Evolutionary conservation across 139 green algal genomes (phyloP).

Genomic region (Trebouxia sp.): DNA sequence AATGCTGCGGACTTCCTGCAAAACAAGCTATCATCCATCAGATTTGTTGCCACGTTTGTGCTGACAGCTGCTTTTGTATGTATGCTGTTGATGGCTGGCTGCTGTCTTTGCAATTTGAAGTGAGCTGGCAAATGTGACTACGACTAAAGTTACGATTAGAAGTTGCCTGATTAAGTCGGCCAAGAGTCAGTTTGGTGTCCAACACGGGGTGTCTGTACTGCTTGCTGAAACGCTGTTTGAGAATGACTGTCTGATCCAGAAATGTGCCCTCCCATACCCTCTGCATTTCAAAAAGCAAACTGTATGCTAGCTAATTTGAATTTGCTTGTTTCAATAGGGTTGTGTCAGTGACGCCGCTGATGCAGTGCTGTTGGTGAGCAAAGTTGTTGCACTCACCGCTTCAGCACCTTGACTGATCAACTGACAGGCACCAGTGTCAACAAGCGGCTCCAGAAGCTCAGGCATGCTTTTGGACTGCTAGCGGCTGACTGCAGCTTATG

Average conservation of each 20-base stretch:
- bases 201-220: conserved; percentile 78
- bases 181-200: conserved; percentile 74
- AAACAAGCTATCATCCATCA: neutral
- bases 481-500: no score
- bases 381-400: conserved; percentile 3
- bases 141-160: no score
- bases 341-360: neutral
- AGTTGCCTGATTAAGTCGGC: conserved; percentile 53
- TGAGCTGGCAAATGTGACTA: no score
- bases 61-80: no score
- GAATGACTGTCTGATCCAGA: conserved; percentile 52
- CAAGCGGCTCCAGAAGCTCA: conserved; percentile 1
- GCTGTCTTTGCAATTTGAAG: no score
- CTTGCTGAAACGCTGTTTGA: conserved; percentile 90
- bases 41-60: neutral
- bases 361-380: neutral
- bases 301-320: neutral
- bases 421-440: neutral
- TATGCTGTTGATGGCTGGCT: no score
- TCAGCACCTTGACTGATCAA: conserved; percentile 42
- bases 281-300: conserved; percentile 37
- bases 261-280: conserved; percentile 61
- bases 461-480: neutral
- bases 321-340: neutral
- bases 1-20: conserved; percentile 71